phyloP scores from a whole-genome alignment of 2,329 filamentous ascomycete species.

The Berkeleyomyces rouxiae region DNA sequence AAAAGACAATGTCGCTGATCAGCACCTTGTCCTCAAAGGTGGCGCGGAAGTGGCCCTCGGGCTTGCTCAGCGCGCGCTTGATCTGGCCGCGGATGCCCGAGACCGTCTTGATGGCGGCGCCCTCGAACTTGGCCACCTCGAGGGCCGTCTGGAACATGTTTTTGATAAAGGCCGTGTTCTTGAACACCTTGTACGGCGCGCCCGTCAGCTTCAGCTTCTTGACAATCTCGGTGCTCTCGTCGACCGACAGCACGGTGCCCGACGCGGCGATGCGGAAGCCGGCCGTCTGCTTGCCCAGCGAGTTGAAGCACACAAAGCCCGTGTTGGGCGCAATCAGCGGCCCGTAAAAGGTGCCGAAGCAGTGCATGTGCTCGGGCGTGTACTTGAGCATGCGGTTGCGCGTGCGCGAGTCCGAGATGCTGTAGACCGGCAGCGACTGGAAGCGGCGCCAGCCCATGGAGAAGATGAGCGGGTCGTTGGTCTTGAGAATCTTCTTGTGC shows the following conservation, averaged over 20 bases:
- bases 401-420: conserved; percentile 81
- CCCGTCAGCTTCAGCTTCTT: conserved; percentile 98
- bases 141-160: conserved; percentile 92
- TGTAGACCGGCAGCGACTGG: conserved; percentile 84
- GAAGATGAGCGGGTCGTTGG: conserved; percentile 92
- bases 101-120: conserved; percentile 86
- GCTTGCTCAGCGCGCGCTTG: conserved; percentile 84
- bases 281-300: conserved; percentile 65
- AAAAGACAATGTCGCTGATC: conserved; percentile 89
- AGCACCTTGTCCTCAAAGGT: conserved; percentile 98
- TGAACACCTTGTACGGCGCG: conserved; percentile 91
- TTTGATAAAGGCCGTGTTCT: conserved; percentile 97
- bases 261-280: conserved; percentile 92
- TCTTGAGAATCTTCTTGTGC: conserved; percentile 99
- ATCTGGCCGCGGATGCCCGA: conserved; percentile 93
- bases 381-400: conserved; percentile 98
- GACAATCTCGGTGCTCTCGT: conserved; percentile 92
- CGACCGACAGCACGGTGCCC: conserved; percentile 81
- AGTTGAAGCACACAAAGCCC: conserved; percentile 86
- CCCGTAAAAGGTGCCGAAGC: conserved; percentile 88
- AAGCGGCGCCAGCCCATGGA: conserved; percentile 93
- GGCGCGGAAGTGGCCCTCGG: conserved; percentile 88
- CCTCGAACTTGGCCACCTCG: conserved; percentile 97
- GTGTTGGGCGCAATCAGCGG: conserved; percentile 92
- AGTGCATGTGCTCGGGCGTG: conserved; percentile 98